These are phyloP conservation scores for Verticillium tricorpus DNA, from an alignment of 2,329 filamentous ascomycete genomes.

Conservation along the genomic window DNA sequence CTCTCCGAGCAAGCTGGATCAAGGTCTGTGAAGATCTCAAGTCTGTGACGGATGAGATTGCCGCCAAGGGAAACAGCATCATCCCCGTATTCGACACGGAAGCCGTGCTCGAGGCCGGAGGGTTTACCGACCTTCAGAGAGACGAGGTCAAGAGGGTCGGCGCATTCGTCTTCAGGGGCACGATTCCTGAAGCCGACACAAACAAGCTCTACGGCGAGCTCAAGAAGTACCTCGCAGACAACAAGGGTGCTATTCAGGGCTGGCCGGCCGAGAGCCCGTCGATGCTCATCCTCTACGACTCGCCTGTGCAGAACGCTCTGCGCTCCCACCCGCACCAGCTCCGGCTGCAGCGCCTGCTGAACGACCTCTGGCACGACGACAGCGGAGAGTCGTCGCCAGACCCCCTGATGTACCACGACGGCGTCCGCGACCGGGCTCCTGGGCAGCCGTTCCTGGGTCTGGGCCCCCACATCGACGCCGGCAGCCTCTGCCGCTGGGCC, in stretches of 20 bases:
- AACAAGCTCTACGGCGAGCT: conserved; percentile 22
- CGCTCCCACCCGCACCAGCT: conserved; percentile 33
- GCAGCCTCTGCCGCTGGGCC: conserved; percentile 36
- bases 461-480: conserved; percentile 39
- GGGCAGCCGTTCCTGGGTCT: conserved; percentile 32
- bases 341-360: conserved; percentile 27
- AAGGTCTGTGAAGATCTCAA: conserved; percentile 30
- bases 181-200: conserved; percentile 16
- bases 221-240: conserved; percentile 26
- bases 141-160: conserved; percentile 21
- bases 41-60: conserved; percentile 29
- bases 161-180: conserved; percentile 16
- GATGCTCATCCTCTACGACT: conserved; percentile 33
- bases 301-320: conserved; percentile 31
- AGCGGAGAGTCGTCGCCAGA: conserved; percentile 22
- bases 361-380: conserved; percentile 32
- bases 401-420: conserved; percentile 34
- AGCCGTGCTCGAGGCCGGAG: conserved; percentile 17
- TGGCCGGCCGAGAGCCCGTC: conserved; percentile 32
- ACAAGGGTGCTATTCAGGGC: conserved; percentile 22
- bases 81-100: conserved; percentile 27
- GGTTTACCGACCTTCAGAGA: conserved; percentile 14
- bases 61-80: conserved; percentile 22
- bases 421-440: conserved; percentile 30
- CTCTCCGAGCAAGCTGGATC: conserved; percentile 30